A percentile compares a stretch with the other conserved stretches of the same genome.
Conservation (phyloP, 2,329 filamentous ascomycete species). For the Hypoxylon sp. region DNA sequence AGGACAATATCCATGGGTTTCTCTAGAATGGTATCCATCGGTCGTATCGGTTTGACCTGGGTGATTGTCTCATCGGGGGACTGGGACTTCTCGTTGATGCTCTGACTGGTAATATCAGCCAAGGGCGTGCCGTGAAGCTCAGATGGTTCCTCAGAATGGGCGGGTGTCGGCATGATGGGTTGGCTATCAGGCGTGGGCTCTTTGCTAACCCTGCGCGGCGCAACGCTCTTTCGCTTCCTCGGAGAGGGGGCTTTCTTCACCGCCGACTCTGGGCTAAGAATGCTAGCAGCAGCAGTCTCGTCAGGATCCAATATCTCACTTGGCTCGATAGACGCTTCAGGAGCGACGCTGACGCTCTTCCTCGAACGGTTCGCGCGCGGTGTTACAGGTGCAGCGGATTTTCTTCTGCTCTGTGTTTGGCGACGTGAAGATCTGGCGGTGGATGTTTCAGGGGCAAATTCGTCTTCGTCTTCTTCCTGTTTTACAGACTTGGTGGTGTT, state of each 20-base stretch:
- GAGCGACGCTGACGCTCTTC: slow-evolving; percentile 47
- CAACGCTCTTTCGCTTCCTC: slow-evolving; percentile 72
- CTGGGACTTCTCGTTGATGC: slow-evolving; percentile 68
- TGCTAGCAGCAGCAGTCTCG: slow-evolving; percentile 49
- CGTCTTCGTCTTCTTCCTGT: slow-evolving; percentile 73
- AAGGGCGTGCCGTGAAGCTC: slow-evolving; percentile 66
- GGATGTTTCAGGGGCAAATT: slow-evolving; percentile 79
- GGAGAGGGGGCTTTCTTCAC: slow-evolving; percentile 61
- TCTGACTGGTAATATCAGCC: slow-evolving; percentile 75
- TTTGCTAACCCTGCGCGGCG: slow-evolving; percentile 52
- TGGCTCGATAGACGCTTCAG: slow-evolving; percentile 59
- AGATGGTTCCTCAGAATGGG: slow-evolving; percentile 62
- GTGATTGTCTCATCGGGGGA: slow-evolving; percentile 58
- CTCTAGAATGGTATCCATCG: slow-evolving; percentile 81
- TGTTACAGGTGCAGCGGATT: slow-evolving; percentile 49
- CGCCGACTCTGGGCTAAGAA: slow-evolving; percentile 38
- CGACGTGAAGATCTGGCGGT: slow-evolving; percentile 60
- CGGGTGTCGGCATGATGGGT: slow-evolving; percentile 57
- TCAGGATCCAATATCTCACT: slow-evolving; percentile 68
- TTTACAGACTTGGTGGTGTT: slow-evolving; percentile 61
- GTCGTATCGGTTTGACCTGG: slow-evolving; percentile 73
- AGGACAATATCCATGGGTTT: slow-evolving; percentile 94
- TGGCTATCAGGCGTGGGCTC: slow-evolving; percentile 52
- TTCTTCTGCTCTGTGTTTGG: slow-evolving; percentile 51
- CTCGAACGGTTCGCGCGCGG: slow-evolving; percentile 49